Percentiles rank a stretch among this genome's conserved stretches.
phyloP scores from a whole-genome alignment of 331 rosid genomes.

The Quercus lobata region DNA sequence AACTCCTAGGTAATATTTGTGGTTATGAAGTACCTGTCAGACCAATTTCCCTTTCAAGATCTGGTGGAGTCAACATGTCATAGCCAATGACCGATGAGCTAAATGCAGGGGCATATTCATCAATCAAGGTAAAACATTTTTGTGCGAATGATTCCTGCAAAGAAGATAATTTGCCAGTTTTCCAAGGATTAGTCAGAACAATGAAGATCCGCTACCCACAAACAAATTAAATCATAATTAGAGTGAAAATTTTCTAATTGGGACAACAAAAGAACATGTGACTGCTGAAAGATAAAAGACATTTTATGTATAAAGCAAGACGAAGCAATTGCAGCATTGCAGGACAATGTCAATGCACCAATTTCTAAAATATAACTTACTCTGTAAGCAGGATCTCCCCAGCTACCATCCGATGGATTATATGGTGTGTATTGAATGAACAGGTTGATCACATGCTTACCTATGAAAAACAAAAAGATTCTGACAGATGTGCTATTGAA shows the following conservation, averaged over 20 bases:
- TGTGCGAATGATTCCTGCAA: constrained; percentile 73
- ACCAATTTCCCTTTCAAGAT: constrained; percentile 92
- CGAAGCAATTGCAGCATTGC: not conserved
- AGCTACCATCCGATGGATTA: constrained; percentile 69
- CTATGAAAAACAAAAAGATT: constrained; percentile 16
- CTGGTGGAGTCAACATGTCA: constrained; percentile 96
- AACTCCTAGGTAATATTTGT: not conserved
- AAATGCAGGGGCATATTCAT: constrained; percentile 89
- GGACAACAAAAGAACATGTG: not conserved
- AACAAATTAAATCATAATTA: not conserved
- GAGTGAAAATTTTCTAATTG: not conserved
- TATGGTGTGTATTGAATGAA: constrained; percentile 93
- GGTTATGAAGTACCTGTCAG: constrained; percentile 58
- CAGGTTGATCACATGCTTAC: constrained; percentile 86
- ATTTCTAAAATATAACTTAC: constrained; percentile 34
- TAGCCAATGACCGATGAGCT: constrained; percentile 76
- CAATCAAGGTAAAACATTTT: constrained; percentile 72
- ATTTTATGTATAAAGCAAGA: not conserved
- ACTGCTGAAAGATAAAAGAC: not conserved
- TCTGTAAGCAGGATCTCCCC: constrained; percentile 78
- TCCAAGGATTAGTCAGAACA: not conserved
- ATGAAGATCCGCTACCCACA: not conserved
- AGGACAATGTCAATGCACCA: not conserved
- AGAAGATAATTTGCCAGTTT: not conserved
- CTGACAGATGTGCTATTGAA: not conserved